phyloP scores from a whole-genome alignment of 495 filamentous ascomycete genomes.

The Penicillium lagena region DNA sequence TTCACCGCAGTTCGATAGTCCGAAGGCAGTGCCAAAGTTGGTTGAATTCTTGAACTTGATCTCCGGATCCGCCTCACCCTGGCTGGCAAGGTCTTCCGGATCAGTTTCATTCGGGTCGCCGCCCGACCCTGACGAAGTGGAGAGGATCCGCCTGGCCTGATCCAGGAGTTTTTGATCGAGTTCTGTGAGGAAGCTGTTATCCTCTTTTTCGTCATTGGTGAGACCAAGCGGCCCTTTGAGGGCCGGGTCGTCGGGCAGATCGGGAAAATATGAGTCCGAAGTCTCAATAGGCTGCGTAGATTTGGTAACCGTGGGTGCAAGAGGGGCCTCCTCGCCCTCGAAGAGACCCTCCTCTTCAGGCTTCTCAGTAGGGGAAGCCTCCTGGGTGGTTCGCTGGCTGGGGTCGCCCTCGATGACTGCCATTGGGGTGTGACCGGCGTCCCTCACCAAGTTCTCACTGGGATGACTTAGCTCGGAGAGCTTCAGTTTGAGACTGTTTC shows the following conservation, averaged over 20 bases:
- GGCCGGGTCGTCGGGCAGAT: conserved; percentile 37
- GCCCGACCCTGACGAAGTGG: conserved; percentile 8
- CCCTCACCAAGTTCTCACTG: conserved; percentile 29
- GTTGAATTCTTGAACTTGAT: conserved; percentile 52
- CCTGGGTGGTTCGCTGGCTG: conserved; percentile 24
- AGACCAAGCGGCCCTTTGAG: conserved; percentile 40
- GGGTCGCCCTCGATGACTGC: conserved; percentile 32
- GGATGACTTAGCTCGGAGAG: conserved; percentile 35
- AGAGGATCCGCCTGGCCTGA: conserved; percentile 27
- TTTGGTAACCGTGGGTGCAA: conserved; percentile 23
- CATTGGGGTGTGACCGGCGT: conserved; percentile 46
- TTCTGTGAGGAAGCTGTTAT: conserved; percentile 33
- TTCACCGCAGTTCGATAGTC: conserved; percentile 18
- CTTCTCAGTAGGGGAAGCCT: conserved; percentile 16
- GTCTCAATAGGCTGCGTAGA: conserved; percentile 31
- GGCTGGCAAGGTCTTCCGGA: conserved; percentile 13
- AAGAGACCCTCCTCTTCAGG: neutral
- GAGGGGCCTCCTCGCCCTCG: conserved; percentile 19
- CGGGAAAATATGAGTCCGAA: conserved; percentile 37
- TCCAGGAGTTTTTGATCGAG: conserved; percentile 38
- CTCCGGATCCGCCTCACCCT: conserved; percentile 46
- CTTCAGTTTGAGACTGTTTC: conserved; percentile 33
- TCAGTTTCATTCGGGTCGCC: conserved; percentile 19
- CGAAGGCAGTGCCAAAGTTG: conserved; percentile 56
- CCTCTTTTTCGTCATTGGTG: conserved; percentile 35